A percentile compares a stretch with the other conserved stretches of the same genome.
Evolutionary conservation across 306 rosid genomes (phyloP).

Genomic region (Biancaea sappan): DNA sequence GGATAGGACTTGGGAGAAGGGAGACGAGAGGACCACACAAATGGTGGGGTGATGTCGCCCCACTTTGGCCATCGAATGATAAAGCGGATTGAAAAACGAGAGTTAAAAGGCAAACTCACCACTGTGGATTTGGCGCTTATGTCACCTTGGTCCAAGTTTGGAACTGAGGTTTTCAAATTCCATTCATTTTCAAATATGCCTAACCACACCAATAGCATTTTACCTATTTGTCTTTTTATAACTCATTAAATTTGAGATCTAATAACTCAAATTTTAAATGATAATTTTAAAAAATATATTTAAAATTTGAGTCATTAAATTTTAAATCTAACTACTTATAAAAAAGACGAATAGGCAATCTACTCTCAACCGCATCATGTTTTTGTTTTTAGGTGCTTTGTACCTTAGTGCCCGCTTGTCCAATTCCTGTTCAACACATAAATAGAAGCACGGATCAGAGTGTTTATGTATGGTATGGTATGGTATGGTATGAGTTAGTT

Average conservation of each 20-base stretch:
- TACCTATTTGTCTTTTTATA: too few species aligned
- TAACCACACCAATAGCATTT: too few species aligned
- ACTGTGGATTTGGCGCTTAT: constrained; percentile 38
- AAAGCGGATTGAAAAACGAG: neutral
- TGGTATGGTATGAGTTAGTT: neutral
- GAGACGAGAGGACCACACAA: constrained; percentile 48
- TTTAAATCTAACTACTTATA: too few species aligned
- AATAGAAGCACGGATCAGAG: too few species aligned
- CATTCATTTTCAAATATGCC: constrained; percentile 2
- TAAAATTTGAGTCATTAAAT: too few species aligned
- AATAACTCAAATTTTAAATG: too few species aligned
- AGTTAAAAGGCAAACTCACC: constrained; percentile 41
- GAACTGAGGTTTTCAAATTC: neutral
- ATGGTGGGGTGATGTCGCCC: constrained; percentile 52
- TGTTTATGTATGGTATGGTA: too few species aligned
- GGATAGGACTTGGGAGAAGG: constrained; percentile 20
- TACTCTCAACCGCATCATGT: too few species aligned
- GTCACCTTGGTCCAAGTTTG: constrained; percentile 33
- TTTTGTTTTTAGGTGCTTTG: constrained; percentile 22
- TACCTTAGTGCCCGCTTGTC: constrained; percentile 25
- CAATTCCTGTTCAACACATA: neutral
- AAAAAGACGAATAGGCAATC: too few species aligned
- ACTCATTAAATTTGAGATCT: too few species aligned
- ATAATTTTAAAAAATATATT: too few species aligned
- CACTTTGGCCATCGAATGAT: constrained; percentile 32